Evolutionary conservation across 2,329 filamentous ascomycete genomes (phyloP), one percentile per base, ranked within the genome.

Genomic region (Cryphonectria radicalis): DNA sequence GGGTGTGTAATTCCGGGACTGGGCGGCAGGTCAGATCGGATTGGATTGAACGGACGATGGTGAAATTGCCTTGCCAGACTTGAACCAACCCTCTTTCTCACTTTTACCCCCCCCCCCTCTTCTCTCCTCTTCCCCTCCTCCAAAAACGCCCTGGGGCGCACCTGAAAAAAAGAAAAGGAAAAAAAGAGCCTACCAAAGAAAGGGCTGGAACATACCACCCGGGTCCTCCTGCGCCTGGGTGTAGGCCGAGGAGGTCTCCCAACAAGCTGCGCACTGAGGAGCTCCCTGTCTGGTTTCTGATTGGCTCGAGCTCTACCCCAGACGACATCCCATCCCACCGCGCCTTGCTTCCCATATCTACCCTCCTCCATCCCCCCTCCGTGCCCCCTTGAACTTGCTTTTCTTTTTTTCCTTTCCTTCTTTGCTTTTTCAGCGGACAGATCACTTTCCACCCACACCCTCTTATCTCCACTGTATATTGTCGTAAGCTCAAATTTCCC

Each of bases 291-390:
- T 64, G 66, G 68, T 53, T 60, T 55, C 73, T 79, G 76, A 79
- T 78, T 79, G 77, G 77, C 66, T 72, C 68, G 75, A 72, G 70
- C 71, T 74, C 74, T 74, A 19, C n/a, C 77, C 68, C 69, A 70
- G 70, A 72, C 70, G 63, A 72, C 70, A 66, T 72, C 63, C 68
- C 70, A 72, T 72, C 63, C 70, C 65, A 70, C 63, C 67, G 65
- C 63, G 67, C 67, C 67, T 64, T 70, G 35, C 66, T 63, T 72
- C 63, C 73, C 75, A 73, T 73, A 74, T 76, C 75, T 74, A 40
- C 75, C 76, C 73, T 75, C 72, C 74, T 75, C 74, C 72, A 72
- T 71, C 74, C 70, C 72, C 70, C 74, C 66, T 72, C 71, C 70
- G 70, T 71, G 63, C 71, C 71, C 71, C 69, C 60, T 72, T 59